Conservation (phyloP, 768 basidiomycete species). For the Stropharia rugosoannulata region DNA sequence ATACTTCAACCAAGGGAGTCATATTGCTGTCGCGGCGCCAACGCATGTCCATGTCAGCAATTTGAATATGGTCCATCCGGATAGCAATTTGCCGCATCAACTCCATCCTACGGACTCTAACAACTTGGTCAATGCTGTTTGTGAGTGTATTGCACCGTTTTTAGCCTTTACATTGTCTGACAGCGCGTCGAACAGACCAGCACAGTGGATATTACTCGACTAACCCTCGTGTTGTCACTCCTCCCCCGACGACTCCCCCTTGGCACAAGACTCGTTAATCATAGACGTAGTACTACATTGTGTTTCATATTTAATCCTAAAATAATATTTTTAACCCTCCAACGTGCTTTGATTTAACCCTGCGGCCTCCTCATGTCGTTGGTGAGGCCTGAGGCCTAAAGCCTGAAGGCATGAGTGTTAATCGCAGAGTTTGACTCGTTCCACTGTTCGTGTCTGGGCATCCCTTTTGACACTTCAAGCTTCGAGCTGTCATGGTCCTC, state of each 20-base stretch:
- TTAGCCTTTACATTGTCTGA: not conserved
- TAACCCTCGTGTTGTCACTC: not conserved
- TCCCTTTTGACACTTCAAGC: too few species aligned
- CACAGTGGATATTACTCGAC: not conserved
- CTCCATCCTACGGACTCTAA: not conserved
- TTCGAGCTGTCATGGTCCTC: too few species aligned
- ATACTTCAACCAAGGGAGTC: not conserved
- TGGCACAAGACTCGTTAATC: too few species aligned
- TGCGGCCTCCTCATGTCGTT: too few species aligned
- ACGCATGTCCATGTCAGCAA: constrained; percentile 5
- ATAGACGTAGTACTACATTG: too few species aligned
- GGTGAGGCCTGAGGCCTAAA: too few species aligned
- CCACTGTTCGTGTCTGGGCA: too few species aligned
- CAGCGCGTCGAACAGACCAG: not conserved
- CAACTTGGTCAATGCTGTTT: not conserved
- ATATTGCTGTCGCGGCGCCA: not conserved
- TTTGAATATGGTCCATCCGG: constrained; percentile 1
- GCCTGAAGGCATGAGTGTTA: too few species aligned
- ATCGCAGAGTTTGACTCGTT: too few species aligned
- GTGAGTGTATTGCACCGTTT: not conserved
- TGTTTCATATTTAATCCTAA: too few species aligned
- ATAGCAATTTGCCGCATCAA: constrained; percentile 3
- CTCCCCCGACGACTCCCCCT: not conserved
- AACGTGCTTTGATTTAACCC: too few species aligned
- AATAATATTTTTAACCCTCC: too few species aligned